These are phyloP conservation scores for Vanrija pseudolonga DNA, from an alignment of 1,284 basidiomycete genomes.

Conservation along the genomic window DNA sequence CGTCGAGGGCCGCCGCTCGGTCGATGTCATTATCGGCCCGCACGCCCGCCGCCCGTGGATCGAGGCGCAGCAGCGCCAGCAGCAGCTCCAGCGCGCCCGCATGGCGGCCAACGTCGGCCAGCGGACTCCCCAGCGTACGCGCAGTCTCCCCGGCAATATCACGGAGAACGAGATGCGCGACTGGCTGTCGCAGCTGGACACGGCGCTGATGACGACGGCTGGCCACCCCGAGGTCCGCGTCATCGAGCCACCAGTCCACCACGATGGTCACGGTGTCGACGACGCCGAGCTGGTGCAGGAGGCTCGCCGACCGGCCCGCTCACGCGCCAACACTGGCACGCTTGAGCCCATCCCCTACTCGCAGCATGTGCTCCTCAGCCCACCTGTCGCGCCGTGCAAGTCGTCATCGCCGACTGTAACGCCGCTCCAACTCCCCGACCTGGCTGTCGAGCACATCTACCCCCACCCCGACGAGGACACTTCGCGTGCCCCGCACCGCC, in stretches of 20 bases:
- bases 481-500: neutral
- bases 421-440: neutral
- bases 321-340: constrained; percentile 1
- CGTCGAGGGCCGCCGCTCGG: constrained; percentile 2
- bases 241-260: neutral
- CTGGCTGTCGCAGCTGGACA: constrained; percentile 27
- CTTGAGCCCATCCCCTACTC: constrained; percentile 4
- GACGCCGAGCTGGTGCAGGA: neutral
- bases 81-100: constrained; percentile 4
- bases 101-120: constrained; percentile 9
- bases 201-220: constrained; percentile 6
- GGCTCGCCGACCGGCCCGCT: neutral
- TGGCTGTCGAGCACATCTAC: constrained; percentile 10
- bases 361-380: constrained; percentile 2
- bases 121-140: constrained; percentile 21
- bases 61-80: neutral
- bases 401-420: neutral
- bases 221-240: constrained; percentile 1
- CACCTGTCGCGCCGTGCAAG: neutral
- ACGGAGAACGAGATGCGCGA: constrained; percentile 33
- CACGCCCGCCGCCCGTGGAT: constrained; percentile 8
- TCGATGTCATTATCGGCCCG: constrained; percentile 11
- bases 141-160: constrained; percentile 33
- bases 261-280: neutral
- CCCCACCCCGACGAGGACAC: neutral